phyloP scores from a whole-genome alignment of 108 stramenopile genomes.

The Craspedostauros australis region DNA sequence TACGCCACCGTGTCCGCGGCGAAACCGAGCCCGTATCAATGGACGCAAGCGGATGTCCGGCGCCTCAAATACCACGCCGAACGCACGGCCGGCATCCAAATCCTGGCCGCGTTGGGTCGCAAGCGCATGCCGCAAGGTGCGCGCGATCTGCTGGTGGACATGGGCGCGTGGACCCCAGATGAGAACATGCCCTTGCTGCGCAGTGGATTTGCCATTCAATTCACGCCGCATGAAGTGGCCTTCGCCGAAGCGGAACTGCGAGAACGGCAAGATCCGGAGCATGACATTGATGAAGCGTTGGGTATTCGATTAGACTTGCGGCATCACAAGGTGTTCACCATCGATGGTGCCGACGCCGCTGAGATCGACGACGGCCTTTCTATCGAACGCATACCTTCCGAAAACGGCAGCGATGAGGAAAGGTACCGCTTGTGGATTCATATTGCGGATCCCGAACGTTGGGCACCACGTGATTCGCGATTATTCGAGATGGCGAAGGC shows the following conservation, averaged over 20 bases:
- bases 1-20: neutral
- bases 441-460: constrained; percentile 79
- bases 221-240: constrained; percentile 33
- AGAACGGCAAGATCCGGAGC: neutral
- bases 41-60: constrained; percentile 10
- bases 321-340: constrained; percentile 63
- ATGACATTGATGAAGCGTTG: constrained; percentile 51
- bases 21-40: neutral
- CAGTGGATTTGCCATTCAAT: constrained; percentile 65
- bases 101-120: constrained; percentile 39
- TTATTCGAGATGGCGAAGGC: constrained; percentile 43
- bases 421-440: constrained; percentile 66
- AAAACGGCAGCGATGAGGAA: constrained; percentile 23
- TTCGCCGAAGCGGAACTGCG: constrained; percentile 19
- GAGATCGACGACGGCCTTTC: constrained; percentile 83
- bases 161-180: constrained; percentile 52
- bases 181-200: constrained; percentile 63
- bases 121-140: constrained; percentile 62
- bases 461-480: constrained; percentile 50
- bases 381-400: constrained; percentile 31
- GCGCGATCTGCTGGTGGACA: constrained; percentile 48
- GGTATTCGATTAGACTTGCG: constrained; percentile 61
- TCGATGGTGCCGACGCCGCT: constrained; percentile 52
- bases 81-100: constrained; percentile 28
- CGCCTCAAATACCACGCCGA: constrained; percentile 53